phyloP scores from a whole-genome alignment of 257 asterid species.

The Solanum acaule region DNA sequence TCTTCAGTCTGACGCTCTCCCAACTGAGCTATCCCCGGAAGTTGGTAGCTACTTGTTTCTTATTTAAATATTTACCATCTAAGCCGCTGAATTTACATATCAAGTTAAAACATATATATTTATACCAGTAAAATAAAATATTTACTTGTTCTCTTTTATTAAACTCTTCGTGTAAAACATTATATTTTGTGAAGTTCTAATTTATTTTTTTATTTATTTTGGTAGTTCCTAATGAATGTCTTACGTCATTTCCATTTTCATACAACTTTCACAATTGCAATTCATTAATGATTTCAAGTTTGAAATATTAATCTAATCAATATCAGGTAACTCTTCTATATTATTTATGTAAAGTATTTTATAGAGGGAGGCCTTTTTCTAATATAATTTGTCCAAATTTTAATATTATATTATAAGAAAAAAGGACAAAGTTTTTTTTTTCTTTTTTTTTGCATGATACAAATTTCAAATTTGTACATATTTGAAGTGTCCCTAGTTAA shows the following conservation, averaged over 20 bases:
- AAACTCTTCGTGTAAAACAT: neutral
- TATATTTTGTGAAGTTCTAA: neutral
- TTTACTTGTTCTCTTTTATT: neutral
- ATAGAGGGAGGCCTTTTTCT: neutral
- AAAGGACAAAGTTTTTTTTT: rapidly evolving
- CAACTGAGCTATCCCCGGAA: constrained; percentile 86
- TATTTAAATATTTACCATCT: rapidly evolving
- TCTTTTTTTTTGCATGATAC: neutral
- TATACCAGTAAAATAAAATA: no score
- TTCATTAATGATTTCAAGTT: neutral
- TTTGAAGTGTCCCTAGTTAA: neutral
- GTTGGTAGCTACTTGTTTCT: rapidly evolving
- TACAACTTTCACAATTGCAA: no score
- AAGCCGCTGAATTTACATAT: no score
- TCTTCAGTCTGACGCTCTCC: constrained; percentile 93
- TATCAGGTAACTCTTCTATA: neutral
- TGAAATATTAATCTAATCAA: no score
- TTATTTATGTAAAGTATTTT: no score
- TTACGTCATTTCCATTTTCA: no score
- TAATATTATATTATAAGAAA: no score
- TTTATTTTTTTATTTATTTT: no score
- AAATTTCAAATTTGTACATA: neutral
- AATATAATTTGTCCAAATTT: no score
- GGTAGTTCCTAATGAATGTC: no score
- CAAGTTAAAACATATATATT: neutral